Conservation (phyloP, 805 yeast species). For the Barnettozyma californica region DNA sequence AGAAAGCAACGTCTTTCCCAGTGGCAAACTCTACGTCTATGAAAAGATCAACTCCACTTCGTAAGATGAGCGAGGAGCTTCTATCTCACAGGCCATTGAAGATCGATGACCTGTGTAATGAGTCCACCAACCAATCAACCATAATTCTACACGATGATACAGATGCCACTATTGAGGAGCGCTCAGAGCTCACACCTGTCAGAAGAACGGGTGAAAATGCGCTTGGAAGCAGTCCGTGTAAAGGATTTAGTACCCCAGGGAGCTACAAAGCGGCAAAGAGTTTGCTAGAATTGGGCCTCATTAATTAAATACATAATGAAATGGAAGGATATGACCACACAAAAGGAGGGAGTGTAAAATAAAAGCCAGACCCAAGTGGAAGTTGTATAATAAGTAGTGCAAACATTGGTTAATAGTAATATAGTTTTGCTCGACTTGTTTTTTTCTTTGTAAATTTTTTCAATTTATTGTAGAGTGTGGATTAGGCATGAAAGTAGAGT, state of each 20-base stretch:
- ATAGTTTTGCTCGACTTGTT: neutral
- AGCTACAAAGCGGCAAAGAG: slow-evolving; percentile 45
- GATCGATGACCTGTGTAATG: slow-evolving; percentile 15
- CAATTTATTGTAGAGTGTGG: neutral
- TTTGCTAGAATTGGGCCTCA: slow-evolving; percentile 35
- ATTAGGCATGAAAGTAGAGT: neutral
- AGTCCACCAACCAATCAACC: slow-evolving; percentile 7
- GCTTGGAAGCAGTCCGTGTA: slow-evolving; percentile 10
- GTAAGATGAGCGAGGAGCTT: neutral
- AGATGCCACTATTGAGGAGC: slow-evolving; percentile 11
- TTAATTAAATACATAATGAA: neutral
- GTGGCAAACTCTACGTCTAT: neutral
- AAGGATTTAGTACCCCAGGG: slow-evolving; percentile 36
- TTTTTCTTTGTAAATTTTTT: neutral
- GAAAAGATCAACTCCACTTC: neutral
- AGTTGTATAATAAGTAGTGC: neutral
- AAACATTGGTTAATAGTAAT: neutral
- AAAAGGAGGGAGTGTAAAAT: neutral
- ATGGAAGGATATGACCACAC: too few species aligned
- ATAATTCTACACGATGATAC: slow-evolving; percentile 4
- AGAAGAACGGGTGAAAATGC: slow-evolving; percentile 1
- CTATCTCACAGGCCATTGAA: slow-evolving; percentile 10
- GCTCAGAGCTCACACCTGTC: slow-evolving; percentile 15
- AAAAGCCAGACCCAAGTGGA: neutral
- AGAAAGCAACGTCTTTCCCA: neutral